Percentiles rank a stretch among this genome's conserved stretches.
Conservation (phyloP, 805 yeast species). For the Ogataea trehaloabstinens region DNA sequence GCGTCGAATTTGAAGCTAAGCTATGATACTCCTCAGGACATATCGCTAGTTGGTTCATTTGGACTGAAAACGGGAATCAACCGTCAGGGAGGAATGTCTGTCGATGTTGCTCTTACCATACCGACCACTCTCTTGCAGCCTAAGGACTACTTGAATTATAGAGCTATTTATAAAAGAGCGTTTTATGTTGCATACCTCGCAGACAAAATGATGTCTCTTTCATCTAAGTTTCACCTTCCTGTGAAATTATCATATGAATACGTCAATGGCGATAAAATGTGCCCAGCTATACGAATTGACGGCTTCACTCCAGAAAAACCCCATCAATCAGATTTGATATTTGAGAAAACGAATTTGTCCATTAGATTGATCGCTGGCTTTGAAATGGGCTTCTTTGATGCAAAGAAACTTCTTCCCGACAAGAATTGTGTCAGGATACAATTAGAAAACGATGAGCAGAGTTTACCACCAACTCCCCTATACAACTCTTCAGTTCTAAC, state of each 20-base stretch:
- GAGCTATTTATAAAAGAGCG: slow-evolving; percentile 87
- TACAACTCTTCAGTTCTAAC: slow-evolving; percentile 82
- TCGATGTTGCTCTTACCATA: slow-evolving; percentile 84
- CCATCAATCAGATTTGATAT: slow-evolving; percentile 52
- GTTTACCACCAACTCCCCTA: slow-evolving; percentile 73
- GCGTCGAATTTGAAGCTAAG: slow-evolving; percentile 66
- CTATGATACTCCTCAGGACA: slow-evolving; percentile 66
- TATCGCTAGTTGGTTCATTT: slow-evolving; percentile 84
- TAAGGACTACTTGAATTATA: slow-evolving; percentile 86
- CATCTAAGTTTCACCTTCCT: slow-evolving; percentile 56
- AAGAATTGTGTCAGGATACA: slow-evolving; percentile 80
- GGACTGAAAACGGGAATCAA: slow-evolving; percentile 80
- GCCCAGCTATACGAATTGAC: slow-evolving; percentile 69
- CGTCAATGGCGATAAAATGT: slow-evolving; percentile 70
- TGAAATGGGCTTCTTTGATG: slow-evolving; percentile 67
- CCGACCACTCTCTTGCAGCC: slow-evolving; percentile 71
- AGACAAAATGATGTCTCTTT: slow-evolving; percentile 52
- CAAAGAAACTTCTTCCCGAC: slow-evolving; percentile 73
- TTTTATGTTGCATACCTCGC: slow-evolving; percentile 82
- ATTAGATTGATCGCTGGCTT: slow-evolving; percentile 74
- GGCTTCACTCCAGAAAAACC: slow-evolving; percentile 44
- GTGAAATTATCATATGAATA: slow-evolving; percentile 62
- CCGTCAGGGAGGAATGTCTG: slow-evolving; percentile 56
- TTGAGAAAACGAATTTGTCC: slow-evolving; percentile 63
- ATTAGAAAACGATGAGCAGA: slow-evolving; percentile 32